phyloP scores from a whole-genome alignment of 331 rosid genomes.

The Ulmus americana region DNA sequence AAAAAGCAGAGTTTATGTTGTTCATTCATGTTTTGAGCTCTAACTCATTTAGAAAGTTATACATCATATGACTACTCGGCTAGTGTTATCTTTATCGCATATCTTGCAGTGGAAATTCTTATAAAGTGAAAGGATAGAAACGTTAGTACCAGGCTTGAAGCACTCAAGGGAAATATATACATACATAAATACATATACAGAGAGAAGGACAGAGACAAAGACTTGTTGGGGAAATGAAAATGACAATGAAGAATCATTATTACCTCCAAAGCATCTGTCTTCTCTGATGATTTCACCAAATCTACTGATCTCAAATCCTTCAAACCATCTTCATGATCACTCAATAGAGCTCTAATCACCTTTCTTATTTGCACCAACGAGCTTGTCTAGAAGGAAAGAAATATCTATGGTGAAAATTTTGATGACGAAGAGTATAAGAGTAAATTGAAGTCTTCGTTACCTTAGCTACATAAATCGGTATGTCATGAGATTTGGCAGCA shows the following conservation, averaged over 20 bases:
- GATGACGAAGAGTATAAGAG: conserved; percentile 4
- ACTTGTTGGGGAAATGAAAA: conserved; percentile 1
- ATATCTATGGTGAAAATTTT: conserved; percentile 19
- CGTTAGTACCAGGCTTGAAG: neutral
- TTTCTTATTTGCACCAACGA: conserved; percentile 74
- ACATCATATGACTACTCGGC: neutral
- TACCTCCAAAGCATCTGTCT: conserved; percentile 87
- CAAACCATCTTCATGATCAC: conserved; percentile 62
- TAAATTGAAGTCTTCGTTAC: conserved; percentile 32
- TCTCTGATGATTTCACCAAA: conserved; percentile 50
- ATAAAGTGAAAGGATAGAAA: neutral
- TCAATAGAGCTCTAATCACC: conserved; percentile 56
- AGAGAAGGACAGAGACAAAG: too few species aligned
- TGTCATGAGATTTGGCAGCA: conserved; percentile 71
- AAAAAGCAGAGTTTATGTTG: neutral
- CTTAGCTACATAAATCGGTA: conserved; percentile 71
- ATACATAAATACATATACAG: too few species aligned
- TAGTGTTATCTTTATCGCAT: neutral
- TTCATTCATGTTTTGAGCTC: neutral
- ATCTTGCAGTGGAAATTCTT: neutral
- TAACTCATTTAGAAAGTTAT: neutral
- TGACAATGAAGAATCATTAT: conserved; percentile 24
- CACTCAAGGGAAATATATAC: neutral
- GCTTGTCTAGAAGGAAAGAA: conserved; percentile 41
- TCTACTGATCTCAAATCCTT: conserved; percentile 48